Percentiles rank a stretch among this genome's conserved stretches.
phyloP scores from a whole-genome alignment of 306 rosid species.

The Rubus idaeus region DNA sequence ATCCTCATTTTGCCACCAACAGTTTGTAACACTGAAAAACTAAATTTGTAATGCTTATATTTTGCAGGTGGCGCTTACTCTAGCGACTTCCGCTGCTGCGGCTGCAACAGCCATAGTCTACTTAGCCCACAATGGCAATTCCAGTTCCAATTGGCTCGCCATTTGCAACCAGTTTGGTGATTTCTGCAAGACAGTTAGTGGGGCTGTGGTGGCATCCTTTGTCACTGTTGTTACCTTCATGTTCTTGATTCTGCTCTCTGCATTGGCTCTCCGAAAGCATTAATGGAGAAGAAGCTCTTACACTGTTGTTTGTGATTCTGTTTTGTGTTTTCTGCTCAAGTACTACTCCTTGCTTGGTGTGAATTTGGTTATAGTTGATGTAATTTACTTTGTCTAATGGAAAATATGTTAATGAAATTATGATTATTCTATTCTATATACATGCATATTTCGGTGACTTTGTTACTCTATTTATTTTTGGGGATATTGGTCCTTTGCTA shows the following conservation, averaged over 20 bases:
- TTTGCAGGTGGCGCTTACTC: constrained; percentile 65
- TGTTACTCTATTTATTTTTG: no score
- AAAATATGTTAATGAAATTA: constrained; percentile 6
- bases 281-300: neutral
- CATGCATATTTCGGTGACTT: no score
- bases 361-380: neutral
- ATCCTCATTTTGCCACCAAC: neutral
- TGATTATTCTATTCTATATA: neutral
- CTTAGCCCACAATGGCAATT: constrained; percentile 79
- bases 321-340: constrained; percentile 1
- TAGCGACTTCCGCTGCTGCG: constrained; percentile 60
- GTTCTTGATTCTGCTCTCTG: constrained; percentile 57
- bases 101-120: constrained; percentile 78
- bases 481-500: no score
- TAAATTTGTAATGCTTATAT: neutral
- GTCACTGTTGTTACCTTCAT: constrained; percentile 44
- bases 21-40: neutral
- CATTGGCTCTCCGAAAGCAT: constrained; percentile 54
- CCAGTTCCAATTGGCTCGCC: constrained; percentile 79
- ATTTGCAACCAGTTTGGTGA: constrained; percentile 76
- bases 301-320: neutral
- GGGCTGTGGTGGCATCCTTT: constrained; percentile 67
- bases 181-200: constrained; percentile 62
- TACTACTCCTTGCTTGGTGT: constrained; percentile 3
- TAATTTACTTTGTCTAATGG: neutral